Percentiles rank a stretch among this genome's conserved stretches.
Evolutionary conservation across 805 yeast species (phyloP).

Genomic region (Pichia gijzeniarum): DNA sequence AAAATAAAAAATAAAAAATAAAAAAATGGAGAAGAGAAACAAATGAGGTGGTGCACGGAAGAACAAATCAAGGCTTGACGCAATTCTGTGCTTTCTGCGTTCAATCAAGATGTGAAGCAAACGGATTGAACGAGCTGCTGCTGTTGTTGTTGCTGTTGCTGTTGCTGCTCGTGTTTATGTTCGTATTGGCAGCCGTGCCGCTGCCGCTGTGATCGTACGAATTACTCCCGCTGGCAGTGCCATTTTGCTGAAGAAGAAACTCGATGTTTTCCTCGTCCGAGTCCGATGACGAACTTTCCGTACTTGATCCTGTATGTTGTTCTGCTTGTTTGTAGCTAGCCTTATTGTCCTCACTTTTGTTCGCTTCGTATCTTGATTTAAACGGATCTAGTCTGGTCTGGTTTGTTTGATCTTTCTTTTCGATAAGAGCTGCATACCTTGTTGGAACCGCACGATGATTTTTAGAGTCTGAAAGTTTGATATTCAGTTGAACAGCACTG

Average conservation of each 20-base stretch:
- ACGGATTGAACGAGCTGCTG: constrained; percentile 1
- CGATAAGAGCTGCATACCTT: constrained; percentile 15
- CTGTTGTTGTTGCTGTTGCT: background rate
- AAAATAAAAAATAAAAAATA: background rate
- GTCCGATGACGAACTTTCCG: constrained; percentile 23
- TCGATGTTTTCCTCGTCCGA: constrained; percentile 31
- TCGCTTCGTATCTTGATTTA: constrained; percentile 1
- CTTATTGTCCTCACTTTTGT: background rate
- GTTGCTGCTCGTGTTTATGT: too few species aligned
- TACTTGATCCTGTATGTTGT: constrained; percentile 6
- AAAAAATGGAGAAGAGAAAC: background rate
- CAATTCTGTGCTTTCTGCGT: background rate
- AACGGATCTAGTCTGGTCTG: constrained; percentile 4
- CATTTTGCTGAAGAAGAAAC: constrained; percentile 11
- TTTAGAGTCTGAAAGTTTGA: background rate
- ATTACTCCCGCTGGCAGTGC: background rate
- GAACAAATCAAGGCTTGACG: background rate
- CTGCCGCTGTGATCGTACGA: background rate
- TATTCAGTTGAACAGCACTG: background rate
- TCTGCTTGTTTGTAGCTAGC: background rate
- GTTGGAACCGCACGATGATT: constrained; percentile 4
- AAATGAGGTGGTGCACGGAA: constrained; percentile 3
- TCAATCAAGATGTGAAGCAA: background rate
- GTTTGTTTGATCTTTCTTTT: constrained; percentile 10
- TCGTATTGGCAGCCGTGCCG: too few species aligned